These are phyloP conservation scores for Westerdykella sp. DNA, from an alignment of 2,329 filamentous ascomycete species.

Conservation along the genomic window DNA sequence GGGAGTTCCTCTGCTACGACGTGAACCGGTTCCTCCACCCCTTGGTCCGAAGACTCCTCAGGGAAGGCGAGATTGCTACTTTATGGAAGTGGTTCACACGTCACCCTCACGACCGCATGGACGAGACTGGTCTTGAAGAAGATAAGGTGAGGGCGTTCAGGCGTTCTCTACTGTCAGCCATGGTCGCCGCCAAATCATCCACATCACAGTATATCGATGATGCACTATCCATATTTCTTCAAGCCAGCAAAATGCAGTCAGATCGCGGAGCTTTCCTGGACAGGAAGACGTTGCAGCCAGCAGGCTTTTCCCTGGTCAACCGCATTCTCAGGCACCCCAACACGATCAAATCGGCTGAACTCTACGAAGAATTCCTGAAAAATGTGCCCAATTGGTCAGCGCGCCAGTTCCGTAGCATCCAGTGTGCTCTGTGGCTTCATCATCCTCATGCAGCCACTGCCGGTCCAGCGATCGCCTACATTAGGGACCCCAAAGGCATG, in stretches of 20 bases:
- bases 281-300: conserved; percentile 11
- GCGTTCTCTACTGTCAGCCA: conserved; percentile 16
- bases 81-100: conserved; percentile 29
- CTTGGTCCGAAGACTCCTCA: conserved; percentile 18
- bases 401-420: conserved; percentile 15
- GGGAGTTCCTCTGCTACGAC: conserved; percentile 17
- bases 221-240: conserved; percentile 21
- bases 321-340: conserved; percentile 13
- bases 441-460: conserved; percentile 20
- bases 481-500: conserved; percentile 19
- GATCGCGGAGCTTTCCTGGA: background rate
- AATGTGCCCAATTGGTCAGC: conserved; percentile 20
- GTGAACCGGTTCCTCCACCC: conserved; percentile 12
- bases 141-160: conserved; percentile 14
- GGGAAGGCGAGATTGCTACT: conserved; percentile 14
- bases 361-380: conserved; percentile 23
- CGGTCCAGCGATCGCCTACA: conserved; percentile 17
- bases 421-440: conserved; percentile 25
- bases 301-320: conserved; percentile 22
- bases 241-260: conserved; percentile 11
- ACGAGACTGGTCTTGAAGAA: conserved; percentile 14
- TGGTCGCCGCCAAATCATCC: conserved; percentile 14
- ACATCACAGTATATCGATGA: conserved; percentile 8
- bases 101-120: conserved; percentile 10
- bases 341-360: conserved; percentile 6